These are phyloP conservation scores for Litchi chinensis DNA, from an alignment of 345 rosid genomes.

Conservation along the genomic window DNA sequence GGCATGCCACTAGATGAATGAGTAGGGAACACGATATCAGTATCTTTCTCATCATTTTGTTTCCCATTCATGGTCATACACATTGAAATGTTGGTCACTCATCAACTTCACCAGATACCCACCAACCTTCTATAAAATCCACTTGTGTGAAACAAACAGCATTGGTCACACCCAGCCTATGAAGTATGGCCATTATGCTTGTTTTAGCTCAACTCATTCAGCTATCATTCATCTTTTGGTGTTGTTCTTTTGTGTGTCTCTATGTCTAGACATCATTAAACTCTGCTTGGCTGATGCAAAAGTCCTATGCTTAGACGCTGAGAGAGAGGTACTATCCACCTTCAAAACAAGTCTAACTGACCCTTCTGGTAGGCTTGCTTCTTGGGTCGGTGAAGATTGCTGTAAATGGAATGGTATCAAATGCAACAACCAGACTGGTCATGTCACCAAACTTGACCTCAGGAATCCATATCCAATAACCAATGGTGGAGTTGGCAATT, in stretches of 20 bases:
- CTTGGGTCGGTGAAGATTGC: conserved; percentile 32
- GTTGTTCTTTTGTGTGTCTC: neutral
- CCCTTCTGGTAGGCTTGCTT: conserved; percentile 37
- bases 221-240: neutral
- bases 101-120: neutral
- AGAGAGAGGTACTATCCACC: conserved; percentile 31
- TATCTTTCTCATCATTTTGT: conserved; percentile 4
- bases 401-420: conserved; percentile 33
- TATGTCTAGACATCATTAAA: conserved; percentile 4
- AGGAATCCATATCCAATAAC: conserved; percentile 16
- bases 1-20: neutral
- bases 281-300: neutral
- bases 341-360: conserved; percentile 30
- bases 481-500: conserved; percentile 19
- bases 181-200: conserved; percentile 3
- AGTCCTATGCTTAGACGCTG: conserved; percentile 17
- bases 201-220: conserved; percentile 5
- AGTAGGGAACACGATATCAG: neutral
- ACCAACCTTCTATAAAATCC: conserved; percentile 1
- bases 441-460: conserved; percentile 26
- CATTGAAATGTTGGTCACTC: neutral
- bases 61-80: neutral
- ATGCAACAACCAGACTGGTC: conserved; percentile 28
- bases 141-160: too few species aligned
- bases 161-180: too few species aligned